Percentiles rank a stretch among this genome's conserved stretches.
Conservation (phyloP, 73 alveolate species). For the Paramecium caudatum region DNA sequence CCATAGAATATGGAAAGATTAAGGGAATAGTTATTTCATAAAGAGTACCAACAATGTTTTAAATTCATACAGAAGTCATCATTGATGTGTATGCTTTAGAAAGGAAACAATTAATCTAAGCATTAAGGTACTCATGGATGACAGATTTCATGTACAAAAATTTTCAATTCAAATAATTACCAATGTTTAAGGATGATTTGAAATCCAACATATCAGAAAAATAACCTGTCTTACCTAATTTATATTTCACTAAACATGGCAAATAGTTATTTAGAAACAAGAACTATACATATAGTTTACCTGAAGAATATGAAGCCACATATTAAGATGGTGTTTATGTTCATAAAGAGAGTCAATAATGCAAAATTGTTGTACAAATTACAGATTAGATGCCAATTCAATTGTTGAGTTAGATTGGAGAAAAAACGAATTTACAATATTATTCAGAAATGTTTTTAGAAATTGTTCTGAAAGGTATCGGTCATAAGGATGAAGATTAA, state of each 20-base stretch:
- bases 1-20: constrained; percentile 19
- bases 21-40: constrained; percentile 43
- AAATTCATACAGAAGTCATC: constrained; percentile 28
- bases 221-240: not conserved
- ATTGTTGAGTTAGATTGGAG: constrained; percentile 33
- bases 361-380: constrained; percentile 29
- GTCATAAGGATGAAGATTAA: not conserved
- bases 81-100: constrained; percentile 15
- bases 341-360: constrained; percentile 12
- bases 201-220: not conserved
- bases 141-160: constrained; percentile 67
- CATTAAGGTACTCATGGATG: constrained; percentile 60
- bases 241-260: not conserved
- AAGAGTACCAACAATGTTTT: not conserved
- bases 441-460: constrained; percentile 54
- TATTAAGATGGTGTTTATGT: constrained; percentile 66
- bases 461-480: constrained; percentile 6
- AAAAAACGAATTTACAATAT: constrained; percentile 28
- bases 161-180: constrained; percentile 36
- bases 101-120: constrained; percentile 9
- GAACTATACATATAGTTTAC: constrained; percentile 18
- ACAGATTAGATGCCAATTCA: constrained; percentile 20
- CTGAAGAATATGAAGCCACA: not conserved
- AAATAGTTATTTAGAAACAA: not conserved
- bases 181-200: constrained; percentile 38